Evolutionary conservation across 495 filamentous ascomycete species (phyloP).

Genomic region (Hypomontagnella submonticulosa): DNA sequence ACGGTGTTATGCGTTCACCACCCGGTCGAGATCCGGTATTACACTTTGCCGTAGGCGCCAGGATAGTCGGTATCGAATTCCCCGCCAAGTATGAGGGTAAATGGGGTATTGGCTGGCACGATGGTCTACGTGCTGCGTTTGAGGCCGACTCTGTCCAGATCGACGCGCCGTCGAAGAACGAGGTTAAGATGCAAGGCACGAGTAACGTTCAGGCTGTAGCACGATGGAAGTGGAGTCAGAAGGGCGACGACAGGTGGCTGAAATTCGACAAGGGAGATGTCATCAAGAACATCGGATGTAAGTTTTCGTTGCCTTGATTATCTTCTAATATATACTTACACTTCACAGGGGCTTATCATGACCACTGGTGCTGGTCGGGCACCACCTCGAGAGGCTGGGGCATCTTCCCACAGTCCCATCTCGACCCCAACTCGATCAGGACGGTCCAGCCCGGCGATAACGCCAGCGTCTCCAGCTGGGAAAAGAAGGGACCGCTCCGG

Average conservation of each 20-base stretch:
- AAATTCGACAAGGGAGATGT: conserved; percentile 60
- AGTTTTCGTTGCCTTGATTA: conserved; percentile 38
- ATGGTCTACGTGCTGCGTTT: conserved; percentile 54
- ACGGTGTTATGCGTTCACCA: conserved; percentile 47
- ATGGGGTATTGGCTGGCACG: conserved; percentile 62
- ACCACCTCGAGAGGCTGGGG: conserved; percentile 58
- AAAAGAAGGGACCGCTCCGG: conserved; percentile 44
- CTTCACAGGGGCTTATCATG: conserved; percentile 45
- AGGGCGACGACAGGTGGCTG: conserved; percentile 57
- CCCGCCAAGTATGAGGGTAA: conserved; percentile 56
- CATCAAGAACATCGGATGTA: conserved; percentile 59
- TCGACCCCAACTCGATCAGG: conserved; percentile 50
- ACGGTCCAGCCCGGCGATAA: conserved; percentile 41
- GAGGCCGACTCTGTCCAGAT: conserved; percentile 54
- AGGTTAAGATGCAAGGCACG: conserved; percentile 50
- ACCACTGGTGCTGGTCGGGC: conserved; percentile 65
- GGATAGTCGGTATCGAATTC: conserved; percentile 60
- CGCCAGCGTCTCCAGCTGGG: conserved; percentile 47
- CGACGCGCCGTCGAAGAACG: conserved; percentile 50
- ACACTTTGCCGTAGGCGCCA: conserved; percentile 55
- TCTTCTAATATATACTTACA: not conserved
- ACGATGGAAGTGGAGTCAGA: conserved; percentile 59
- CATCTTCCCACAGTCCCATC: conserved; percentile 56
- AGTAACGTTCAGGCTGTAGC: conserved; percentile 53
- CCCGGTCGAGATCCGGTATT: conserved; percentile 53